Base-by-base conservation (phyloP, 2,329 filamentous ascomycete genomes). In the Fusarium drepaniforme region DNA sequence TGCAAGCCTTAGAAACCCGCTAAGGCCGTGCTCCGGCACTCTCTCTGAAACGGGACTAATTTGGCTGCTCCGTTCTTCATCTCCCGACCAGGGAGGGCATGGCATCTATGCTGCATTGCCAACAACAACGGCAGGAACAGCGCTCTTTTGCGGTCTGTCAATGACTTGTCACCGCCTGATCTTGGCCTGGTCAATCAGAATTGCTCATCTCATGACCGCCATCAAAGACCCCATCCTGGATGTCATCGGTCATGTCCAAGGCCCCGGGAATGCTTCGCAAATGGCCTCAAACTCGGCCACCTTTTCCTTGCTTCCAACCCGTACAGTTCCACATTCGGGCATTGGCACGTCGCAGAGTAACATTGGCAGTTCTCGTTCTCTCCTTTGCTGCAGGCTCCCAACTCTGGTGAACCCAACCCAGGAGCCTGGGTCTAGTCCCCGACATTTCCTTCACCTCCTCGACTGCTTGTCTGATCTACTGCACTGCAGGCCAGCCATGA, bases 11-110 rank as follows among this genome's bases (percentile, higher is more conserved):
- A 46, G 60, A 65, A 64, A 42, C 66, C 64, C 71, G 65, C 66
- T 62, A 68, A 61, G 67, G 51, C 70, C 71, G 66, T 38, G 57
- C 53, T 63, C 33, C 64, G 66, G 57, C 49, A 71, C 40, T 71
- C 51, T 75, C 42, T 78, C 74, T 79, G 78, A 79, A 79, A 79
- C 77, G 40, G 62, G 60, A 57, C 77, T 78, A 79, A 77, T 65
- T 67, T 67, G 64, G 61, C 53, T 68, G 63, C 61, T 72, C 72
- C 72, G 60, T 76, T 72, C 58, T 46, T 79, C 77, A 78, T 79
- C 74, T 79, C 77, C 75, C 69, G 49, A 33, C 59, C 67, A 72
- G 66, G 67, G 30, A 53, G 33, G 25, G 28, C 28, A 53, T 53
- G 11, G 49, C 18, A 53, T 53, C 25, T 51, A 16, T 25, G 21